phyloP scores from a whole-genome alignment of 306 rosid genomes.

The Quercus aquifolioides region DNA sequence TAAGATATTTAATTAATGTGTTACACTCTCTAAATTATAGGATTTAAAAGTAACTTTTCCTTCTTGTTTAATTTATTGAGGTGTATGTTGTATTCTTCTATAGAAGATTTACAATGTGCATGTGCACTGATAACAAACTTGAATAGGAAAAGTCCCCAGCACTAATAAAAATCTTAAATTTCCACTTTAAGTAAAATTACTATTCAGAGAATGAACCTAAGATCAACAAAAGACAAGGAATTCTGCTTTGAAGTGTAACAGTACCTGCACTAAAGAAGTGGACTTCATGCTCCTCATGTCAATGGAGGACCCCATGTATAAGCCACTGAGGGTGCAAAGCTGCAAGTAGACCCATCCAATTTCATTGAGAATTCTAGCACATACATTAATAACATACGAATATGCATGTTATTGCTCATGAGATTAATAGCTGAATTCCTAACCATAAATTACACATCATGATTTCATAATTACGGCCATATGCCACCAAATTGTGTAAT shows the following conservation, averaged over 20 bases:
- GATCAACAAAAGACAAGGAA: slow-evolving; percentile 16
- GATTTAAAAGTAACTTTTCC: too few relatives aligned
- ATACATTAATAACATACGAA: slow-evolving; percentile 18
- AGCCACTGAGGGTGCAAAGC: slow-evolving; percentile 66
- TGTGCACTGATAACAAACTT: slow-evolving; percentile 3
- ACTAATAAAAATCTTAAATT: background rate
- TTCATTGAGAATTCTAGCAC: slow-evolving; percentile 33
- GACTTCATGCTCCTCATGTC: slow-evolving; percentile 40
- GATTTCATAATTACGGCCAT: slow-evolving; percentile 5
- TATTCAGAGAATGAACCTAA: background rate
- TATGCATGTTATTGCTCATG: slow-evolving; percentile 7
- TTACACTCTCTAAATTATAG: background rate
- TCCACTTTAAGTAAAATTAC: slow-evolving; percentile 1
- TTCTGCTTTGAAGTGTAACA: slow-evolving; percentile 27
- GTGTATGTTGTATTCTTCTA: background rate
- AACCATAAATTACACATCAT: slow-evolving; percentile 18
- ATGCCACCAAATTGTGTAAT: background rate
- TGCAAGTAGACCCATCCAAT: slow-evolving; percentile 39
- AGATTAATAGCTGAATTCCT: slow-evolving; percentile 18
- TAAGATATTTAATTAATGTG: background rate
- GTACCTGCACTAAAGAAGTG: slow-evolving; percentile 56
- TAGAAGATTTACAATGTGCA: background rate
- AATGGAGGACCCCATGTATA: slow-evolving; percentile 64
- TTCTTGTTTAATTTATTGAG: background rate
- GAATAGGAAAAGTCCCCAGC: background rate